Evolutionary conservation across 2,329 filamentous ascomycete species (phyloP), one percentile per base, ranked within the genome.

Genomic region (Chaetomium sp.): DNA sequence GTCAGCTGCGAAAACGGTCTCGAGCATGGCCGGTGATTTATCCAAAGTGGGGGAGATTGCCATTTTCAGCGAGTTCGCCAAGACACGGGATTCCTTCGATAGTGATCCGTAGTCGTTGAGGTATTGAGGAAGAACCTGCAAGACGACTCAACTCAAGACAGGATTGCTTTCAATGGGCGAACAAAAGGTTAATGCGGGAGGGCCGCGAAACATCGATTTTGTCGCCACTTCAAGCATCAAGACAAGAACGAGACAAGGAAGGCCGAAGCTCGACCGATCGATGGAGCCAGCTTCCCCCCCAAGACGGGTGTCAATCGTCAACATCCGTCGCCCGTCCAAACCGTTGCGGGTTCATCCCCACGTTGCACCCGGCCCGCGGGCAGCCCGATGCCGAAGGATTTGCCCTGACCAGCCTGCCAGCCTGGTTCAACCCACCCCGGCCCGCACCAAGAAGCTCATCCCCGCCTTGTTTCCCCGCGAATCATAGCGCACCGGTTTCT

Each of bases 41-140:
- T 64, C 62, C 62, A 64, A 64, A 64, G 62, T 64, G 58, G 56
- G 59, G 42, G 51, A 52, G 59, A 51, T 64, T 64, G 44, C 56
- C 45, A 33, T 36, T 40, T 50, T 52, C 10, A 57, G 49, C 50
- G 19, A 27, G 19, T 3, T 27, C 19, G 38, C 44, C 27, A 46
- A 37, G 19, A 27, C 19, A 58, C 60, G 59, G 61, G 48, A 52
- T 52, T 58, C 59, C 50, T 61, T 62, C 59, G 58, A 52, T 50
- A 59, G 19, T 27, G 19, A 27, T 27, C 19, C 19, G 19, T 27
- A 27, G n/a, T n/a, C n/a, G n/a, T n/a, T n/a, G n/a, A n/a, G 19
- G 3, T 27, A 27, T 27, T 3, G 19, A 27, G 19, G 19, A 2
- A 27, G 3, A 27, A 27, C 19, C 19, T 27, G 19, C 19, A 27